Conservation (phyloP, 176 grass and related monocot species). For the Pharus latifolius region DNA sequence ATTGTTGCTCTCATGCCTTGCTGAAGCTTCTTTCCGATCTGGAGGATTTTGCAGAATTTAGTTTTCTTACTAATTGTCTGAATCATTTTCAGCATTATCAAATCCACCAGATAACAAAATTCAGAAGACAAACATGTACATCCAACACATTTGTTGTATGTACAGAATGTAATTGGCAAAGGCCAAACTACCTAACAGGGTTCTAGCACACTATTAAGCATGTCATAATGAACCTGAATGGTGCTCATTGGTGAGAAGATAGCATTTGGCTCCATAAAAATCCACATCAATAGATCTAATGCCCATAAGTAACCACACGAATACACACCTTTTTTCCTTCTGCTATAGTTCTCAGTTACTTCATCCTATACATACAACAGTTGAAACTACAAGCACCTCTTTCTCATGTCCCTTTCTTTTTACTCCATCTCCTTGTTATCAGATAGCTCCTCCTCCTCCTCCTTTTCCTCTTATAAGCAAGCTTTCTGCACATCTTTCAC, state of each 20-base stretch:
- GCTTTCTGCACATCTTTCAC: constrained; percentile 96
- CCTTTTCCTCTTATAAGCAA: constrained; percentile 83
- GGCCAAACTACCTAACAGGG: background rate
- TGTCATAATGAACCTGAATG: too few relatives aligned
- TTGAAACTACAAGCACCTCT: constrained; percentile 44
- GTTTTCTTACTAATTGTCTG: background rate
- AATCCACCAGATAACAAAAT: background rate
- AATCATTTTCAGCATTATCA: background rate
- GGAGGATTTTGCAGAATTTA: background rate
- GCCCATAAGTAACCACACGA: background rate
- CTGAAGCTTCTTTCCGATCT: constrained; percentile 25
- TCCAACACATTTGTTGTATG: too few relatives aligned
- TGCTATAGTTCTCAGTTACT: constrained; percentile 11
- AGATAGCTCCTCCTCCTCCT: background rate
- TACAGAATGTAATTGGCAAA: background rate
- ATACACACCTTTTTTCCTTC: constrained; percentile 72
- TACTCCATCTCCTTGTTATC: constrained; percentile 28
- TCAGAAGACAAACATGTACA: background rate
- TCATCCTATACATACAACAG: constrained; percentile 47
- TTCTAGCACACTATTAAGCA: background rate
- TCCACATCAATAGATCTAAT: background rate
- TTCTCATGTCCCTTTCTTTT: constrained; percentile 42
- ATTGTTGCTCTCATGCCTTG: background rate
- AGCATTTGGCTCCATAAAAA: constrained; percentile 4
- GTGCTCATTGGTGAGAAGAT: too few relatives aligned